phyloP scores from a whole-genome alignment of 768 basidiomycete species.

The Xerocomellus dryophilus region DNA sequence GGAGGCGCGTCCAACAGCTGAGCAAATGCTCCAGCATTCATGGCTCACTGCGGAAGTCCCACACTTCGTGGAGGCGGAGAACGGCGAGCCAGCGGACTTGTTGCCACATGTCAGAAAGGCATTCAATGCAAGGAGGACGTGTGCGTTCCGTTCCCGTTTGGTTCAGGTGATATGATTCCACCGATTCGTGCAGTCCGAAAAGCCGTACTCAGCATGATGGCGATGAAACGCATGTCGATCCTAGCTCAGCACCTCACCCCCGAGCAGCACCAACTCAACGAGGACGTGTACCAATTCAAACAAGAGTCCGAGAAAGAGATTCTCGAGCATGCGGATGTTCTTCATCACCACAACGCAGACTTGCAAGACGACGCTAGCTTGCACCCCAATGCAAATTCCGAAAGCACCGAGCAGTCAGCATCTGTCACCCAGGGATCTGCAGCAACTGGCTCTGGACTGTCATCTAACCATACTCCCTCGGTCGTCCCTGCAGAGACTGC shows the following conservation, averaged over 20 bases:
- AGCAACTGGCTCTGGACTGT: background rate
- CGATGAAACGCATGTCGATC: slow-evolving; percentile 74
- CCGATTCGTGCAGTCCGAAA: slow-evolving; percentile 64
- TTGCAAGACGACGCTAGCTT: background rate
- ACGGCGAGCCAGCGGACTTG: slow-evolving; percentile 69
- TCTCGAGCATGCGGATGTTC: slow-evolving; percentile 41
- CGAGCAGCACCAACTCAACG: slow-evolving; percentile 50
- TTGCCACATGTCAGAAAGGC: slow-evolving; percentile 86
- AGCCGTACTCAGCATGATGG: slow-evolving; percentile 83
- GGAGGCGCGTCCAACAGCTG: slow-evolving; percentile 71
- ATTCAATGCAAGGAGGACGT: slow-evolving; percentile 85
- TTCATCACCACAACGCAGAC: slow-evolving; percentile 46
- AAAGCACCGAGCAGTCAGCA: background rate
- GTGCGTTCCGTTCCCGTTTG: slow-evolving; percentile 43
- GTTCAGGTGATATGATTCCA: background rate
- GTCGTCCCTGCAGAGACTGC: slow-evolving; percentile 1
- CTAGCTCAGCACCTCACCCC: slow-evolving; percentile 40
- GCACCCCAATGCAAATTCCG: background rate
- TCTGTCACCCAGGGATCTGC: slow-evolving; percentile 4
- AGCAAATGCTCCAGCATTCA: slow-evolving; percentile 65
- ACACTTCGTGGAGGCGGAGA: slow-evolving; percentile 59
- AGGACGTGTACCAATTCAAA: slow-evolving; percentile 66
- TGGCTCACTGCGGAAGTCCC: slow-evolving; percentile 62
- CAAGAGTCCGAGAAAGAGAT: slow-evolving; percentile 68
- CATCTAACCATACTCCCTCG: slow-evolving; percentile 3